phyloP scores from a whole-genome alignment of 2,329 filamentous ascomycete species.

The Fusarium compactum region DNA sequence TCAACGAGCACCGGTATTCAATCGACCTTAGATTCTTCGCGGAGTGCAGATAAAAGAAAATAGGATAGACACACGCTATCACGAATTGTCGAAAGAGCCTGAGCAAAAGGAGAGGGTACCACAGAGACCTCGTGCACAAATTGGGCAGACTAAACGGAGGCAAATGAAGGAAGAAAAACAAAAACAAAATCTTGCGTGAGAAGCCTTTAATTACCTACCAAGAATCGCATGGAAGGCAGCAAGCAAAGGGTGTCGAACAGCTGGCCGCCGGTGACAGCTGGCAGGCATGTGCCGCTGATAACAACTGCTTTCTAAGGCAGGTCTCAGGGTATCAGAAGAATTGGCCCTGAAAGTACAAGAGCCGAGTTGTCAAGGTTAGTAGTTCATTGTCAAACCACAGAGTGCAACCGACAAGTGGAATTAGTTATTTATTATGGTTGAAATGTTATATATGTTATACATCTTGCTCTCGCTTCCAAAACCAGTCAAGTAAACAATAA shows the following conservation, averaged over 20 bases:
- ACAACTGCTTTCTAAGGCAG: not conserved
- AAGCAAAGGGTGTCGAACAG: not conserved
- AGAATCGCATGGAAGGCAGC: not conserved
- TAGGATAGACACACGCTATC: not conserved
- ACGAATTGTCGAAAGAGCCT: conserved; percentile 1
- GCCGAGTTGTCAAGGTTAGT: too few relatives aligned
- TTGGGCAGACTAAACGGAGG: not conserved
- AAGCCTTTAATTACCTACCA: not conserved
- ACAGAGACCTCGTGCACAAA: not conserved
- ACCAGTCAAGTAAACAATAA: not conserved
- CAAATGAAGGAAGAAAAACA: not conserved
- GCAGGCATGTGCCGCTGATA: not conserved
- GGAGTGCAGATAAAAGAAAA: not conserved
- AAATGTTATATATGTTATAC: not conserved
- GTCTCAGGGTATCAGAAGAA: not conserved
- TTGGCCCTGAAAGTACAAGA: not conserved
- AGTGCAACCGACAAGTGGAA: not conserved
- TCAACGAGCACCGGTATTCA: too few relatives aligned
- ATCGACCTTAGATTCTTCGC: not conserved
- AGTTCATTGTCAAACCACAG: not conserved
- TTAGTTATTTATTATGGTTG: not conserved
- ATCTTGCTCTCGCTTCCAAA: conserved; percentile 11
- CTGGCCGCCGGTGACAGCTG: not conserved
- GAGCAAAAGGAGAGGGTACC: not conserved
- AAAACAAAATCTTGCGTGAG: too few relatives aligned